Evolutionary conservation across 805 yeast species (phyloP).

Genomic region (Monosporozyma servazzii): DNA sequence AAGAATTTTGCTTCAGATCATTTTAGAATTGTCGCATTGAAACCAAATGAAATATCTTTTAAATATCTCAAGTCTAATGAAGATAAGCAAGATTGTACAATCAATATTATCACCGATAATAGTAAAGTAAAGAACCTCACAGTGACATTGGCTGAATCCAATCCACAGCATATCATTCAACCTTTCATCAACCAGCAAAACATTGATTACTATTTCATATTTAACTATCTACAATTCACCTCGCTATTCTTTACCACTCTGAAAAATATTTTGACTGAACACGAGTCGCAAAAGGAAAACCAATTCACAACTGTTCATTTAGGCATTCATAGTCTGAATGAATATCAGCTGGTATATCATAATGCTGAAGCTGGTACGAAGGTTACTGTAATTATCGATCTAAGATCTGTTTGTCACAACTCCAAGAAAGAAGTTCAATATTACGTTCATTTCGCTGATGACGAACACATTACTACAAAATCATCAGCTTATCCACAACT

Average conservation of each 20-base stretch:
- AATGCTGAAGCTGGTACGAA: conserved; percentile 22
- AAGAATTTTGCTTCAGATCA: conserved; percentile 26
- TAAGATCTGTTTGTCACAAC: conserved; percentile 24
- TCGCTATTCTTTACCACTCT: conserved; percentile 22
- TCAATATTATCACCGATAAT: conserved; percentile 23
- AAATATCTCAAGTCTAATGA: conserved; percentile 22
- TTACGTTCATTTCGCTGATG: conserved; percentile 26
- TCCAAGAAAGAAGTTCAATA: conserved; percentile 19
- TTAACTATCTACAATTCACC: conserved; percentile 30
- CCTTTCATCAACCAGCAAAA: conserved; percentile 24
- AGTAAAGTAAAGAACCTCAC: conserved; percentile 23
- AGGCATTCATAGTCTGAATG: conserved; percentile 24
- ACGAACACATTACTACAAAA: conserved; percentile 23
- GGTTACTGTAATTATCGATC: conserved; percentile 22
- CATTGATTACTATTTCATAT: conserved; percentile 27
- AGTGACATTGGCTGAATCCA: conserved; percentile 23
- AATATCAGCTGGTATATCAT: conserved; percentile 24
- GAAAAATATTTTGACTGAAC: conserved; percentile 12
- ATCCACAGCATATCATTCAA: conserved; percentile 29
- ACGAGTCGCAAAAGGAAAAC: not conserved
- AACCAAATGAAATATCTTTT: conserved; percentile 29
- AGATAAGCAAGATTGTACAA: conserved; percentile 26
- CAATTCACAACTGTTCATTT: conserved; percentile 16
- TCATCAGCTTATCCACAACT: conserved; percentile 22
- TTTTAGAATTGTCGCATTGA: conserved; percentile 25